Evolutionary conservation across 371 early-diverging fungal species (phyloP).

Genomic region (Fennellomyces sp.): DNA sequence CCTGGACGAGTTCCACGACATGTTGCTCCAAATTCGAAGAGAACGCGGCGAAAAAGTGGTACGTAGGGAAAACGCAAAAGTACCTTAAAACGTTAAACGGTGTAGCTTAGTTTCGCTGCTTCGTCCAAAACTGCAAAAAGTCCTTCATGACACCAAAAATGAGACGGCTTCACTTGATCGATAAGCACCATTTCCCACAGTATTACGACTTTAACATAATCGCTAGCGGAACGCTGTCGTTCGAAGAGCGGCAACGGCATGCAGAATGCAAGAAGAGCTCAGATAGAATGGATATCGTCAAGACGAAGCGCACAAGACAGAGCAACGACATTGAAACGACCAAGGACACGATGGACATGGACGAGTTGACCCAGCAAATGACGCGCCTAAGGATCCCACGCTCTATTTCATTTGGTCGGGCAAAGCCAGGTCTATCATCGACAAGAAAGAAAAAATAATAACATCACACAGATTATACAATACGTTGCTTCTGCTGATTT

Average conservation of each 20-base stretch:
- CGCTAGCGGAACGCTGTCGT: conserved; percentile 47
- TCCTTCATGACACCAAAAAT: conserved; percentile 50
- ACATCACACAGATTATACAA: no score
- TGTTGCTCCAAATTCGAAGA: conserved; percentile 46
- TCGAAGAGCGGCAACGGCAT: conserved; percentile 29
- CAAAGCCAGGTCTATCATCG: background rate
- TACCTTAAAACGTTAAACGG: background rate
- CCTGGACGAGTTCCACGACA: conserved; percentile 59
- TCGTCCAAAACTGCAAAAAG: conserved; percentile 64
- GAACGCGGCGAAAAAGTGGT: conserved; percentile 67
- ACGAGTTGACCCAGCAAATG: conserved; percentile 22
- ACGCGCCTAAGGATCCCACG: conserved; percentile 33
- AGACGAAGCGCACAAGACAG: background rate
- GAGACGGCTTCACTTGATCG: conserved; percentile 67
- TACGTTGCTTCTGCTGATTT: conserved; percentile 23
- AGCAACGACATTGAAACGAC: background rate
- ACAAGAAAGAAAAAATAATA: no score
- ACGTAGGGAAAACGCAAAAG: conserved; percentile 10
- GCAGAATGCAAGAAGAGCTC: conserved; percentile 5
- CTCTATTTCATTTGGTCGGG: conserved; percentile 42
- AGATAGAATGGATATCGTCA: background rate
- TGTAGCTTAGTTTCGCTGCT: conserved; percentile 65
- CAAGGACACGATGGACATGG: conserved; percentile 8
- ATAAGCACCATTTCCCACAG: conserved; percentile 67
- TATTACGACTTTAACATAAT: conserved; percentile 71